Conservation (phyloP, 495 filamentous ascomycete species). For the Aspergillus diversus region DNA sequence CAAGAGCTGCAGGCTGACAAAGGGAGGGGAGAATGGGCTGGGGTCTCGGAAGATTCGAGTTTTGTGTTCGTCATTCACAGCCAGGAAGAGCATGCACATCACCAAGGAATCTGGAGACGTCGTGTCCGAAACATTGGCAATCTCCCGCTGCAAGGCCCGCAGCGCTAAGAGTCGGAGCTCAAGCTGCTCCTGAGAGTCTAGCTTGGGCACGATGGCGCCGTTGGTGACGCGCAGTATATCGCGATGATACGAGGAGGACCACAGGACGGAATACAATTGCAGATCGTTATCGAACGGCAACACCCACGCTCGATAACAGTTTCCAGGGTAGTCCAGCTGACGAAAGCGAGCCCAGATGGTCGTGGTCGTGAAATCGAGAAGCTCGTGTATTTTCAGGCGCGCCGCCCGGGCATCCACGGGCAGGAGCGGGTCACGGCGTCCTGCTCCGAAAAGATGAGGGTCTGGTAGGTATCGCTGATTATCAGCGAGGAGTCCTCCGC, state of each 20-base stretch:
- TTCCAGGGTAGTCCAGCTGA: neutral
- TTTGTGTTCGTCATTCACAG: conserved; percentile 10
- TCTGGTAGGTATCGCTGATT: too few relatives aligned
- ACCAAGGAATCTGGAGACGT: conserved; percentile 9
- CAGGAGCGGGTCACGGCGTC: conserved; percentile 7
- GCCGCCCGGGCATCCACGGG: conserved; percentile 8
- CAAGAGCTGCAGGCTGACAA: conserved; percentile 6
- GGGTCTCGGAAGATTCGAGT: conserved; percentile 2
- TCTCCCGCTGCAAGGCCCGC: conserved; percentile 1
- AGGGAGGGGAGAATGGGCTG: conserved; percentile 15
- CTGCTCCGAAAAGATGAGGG: conserved; percentile 14
- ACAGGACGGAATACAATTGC: conserved; percentile 2
- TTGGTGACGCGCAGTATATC: conserved; percentile 12
- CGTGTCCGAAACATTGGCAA: conserved; percentile 1
- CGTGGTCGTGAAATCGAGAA: neutral
- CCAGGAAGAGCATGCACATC: conserved; percentile 18
- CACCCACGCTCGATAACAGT: neutral
- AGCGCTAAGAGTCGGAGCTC: conserved; percentile 3
- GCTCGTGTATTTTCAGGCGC: neutral
- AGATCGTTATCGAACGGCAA: neutral
- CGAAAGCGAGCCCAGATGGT: neutral
- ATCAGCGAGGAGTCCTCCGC: neutral
- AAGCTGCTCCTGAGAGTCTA: conserved; percentile 14
- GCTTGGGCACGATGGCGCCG: conserved; percentile 2
- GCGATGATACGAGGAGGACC: conserved; percentile 6